Conservation (phyloP, 1,284 basidiomycete genomes). For the Lignosus rhinocerotis region DNA sequence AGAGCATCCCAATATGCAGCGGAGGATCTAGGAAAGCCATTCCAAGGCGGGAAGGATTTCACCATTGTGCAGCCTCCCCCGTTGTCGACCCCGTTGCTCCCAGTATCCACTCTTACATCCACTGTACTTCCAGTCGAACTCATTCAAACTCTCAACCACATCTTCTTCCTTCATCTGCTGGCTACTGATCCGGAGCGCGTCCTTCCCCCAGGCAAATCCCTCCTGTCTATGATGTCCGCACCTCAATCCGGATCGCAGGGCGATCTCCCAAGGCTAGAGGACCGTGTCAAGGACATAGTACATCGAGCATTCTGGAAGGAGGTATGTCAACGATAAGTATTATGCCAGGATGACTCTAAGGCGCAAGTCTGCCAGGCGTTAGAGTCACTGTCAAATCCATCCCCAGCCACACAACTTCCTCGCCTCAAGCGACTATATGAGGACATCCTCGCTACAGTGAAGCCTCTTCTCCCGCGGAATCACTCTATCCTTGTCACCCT, state of each 20-base stretch:
- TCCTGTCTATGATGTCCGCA: constrained; percentile 59
- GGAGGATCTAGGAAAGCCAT: neutral
- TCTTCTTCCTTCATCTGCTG: constrained; percentile 64
- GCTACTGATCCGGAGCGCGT: constrained; percentile 56
- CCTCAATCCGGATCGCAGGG: constrained; percentile 34
- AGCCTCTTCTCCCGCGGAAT: constrained; percentile 51
- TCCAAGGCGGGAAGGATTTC: constrained; percentile 4
- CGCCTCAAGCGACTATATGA: constrained; percentile 54
- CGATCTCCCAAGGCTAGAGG: constrained; percentile 39
- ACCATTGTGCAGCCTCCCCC: constrained; percentile 31
- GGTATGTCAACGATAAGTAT: constrained; percentile 37
- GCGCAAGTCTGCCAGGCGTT: constrained; percentile 35
- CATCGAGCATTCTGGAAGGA: constrained; percentile 74
- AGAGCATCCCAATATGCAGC: neutral
- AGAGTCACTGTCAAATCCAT: constrained; percentile 43
- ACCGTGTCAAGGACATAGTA: constrained; percentile 53
- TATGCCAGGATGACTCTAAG: neutral
- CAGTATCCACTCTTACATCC: constrained; percentile 31
- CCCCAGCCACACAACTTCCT: constrained; percentile 46
- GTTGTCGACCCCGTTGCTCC: constrained; percentile 28
- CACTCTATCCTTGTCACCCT: constrained; percentile 51
- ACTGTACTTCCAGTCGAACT: constrained; percentile 52
- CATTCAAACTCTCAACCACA: constrained; percentile 52
- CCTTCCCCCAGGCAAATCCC: constrained; percentile 67
- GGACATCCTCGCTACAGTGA: constrained; percentile 52